Evolutionary conservation across 1,139 yeast genomes (phyloP).

Genomic region (Kodamaea arcana): DNA sequence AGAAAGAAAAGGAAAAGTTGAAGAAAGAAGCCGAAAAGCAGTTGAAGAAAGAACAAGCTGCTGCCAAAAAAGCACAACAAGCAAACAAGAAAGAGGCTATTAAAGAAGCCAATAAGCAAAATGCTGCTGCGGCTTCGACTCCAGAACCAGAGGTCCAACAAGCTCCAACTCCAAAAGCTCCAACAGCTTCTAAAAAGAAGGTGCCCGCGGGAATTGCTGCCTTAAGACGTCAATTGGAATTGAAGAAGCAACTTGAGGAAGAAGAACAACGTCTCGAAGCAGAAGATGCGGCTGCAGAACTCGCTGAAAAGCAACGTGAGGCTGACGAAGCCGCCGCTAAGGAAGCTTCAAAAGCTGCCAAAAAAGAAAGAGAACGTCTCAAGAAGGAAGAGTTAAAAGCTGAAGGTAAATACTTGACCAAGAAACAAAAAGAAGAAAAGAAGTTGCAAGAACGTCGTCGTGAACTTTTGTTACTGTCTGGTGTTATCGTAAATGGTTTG

Average conservation of each 20-base stretch:
- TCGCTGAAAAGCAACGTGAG: conserved; percentile 57
- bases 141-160: conserved; percentile 23
- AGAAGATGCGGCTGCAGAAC: conserved; percentile 61
- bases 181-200: conserved; percentile 43
- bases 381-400: conserved; percentile 80
- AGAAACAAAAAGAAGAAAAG: conserved; percentile 93
- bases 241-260: conserved; percentile 79
- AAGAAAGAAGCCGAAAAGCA: conserved; percentile 97
- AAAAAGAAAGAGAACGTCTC: conserved; percentile 80
- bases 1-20: conserved; percentile 95
- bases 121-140: conserved; percentile 40
- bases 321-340: conserved; percentile 61
- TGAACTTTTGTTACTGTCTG: conserved; percentile 73
- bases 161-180: conserved; percentile 22
- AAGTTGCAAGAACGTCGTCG: conserved; percentile 85
- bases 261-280: conserved; percentile 61
- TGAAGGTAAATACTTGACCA: conserved; percentile 86
- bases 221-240: conserved; percentile 77
- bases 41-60: conserved; percentile 86
- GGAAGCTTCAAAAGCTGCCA: conserved; percentile 70
- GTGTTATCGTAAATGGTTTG: conserved; percentile 74
- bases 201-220: conserved; percentile 81
- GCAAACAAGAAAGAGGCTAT: conserved; percentile 64
- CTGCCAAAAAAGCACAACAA: conserved; percentile 67
- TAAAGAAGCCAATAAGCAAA: conserved; percentile 57